These are phyloP conservation scores for Entoloma clypeatum DNA, from an alignment of 1,284 basidiomycete genomes.

Conservation along the genomic window DNA sequence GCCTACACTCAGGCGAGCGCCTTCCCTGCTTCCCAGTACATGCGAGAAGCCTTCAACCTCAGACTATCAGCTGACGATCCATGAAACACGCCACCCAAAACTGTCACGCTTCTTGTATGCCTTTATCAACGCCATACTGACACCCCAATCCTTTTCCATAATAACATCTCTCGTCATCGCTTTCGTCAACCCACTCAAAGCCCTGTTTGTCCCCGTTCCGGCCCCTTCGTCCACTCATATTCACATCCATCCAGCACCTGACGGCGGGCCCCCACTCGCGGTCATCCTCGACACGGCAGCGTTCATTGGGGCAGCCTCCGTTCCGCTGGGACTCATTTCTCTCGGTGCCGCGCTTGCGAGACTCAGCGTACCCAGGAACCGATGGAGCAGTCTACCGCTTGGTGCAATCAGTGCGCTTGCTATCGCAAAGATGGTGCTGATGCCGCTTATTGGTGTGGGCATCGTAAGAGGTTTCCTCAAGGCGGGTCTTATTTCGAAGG, in stretches of 20 bases:
- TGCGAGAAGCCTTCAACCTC: neutral
- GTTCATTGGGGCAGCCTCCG: constrained; percentile 70
- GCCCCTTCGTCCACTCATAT: constrained; percentile 28
- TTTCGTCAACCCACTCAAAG: constrained; percentile 65
- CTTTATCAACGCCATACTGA: constrained; percentile 43
- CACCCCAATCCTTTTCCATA: constrained; percentile 61
- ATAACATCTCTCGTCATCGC: constrained; percentile 65
- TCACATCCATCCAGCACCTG: constrained; percentile 61
- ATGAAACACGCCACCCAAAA: neutral
- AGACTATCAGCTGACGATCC: neutral
- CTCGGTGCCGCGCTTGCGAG: constrained; percentile 74
- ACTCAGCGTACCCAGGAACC: constrained; percentile 49
- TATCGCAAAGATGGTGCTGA: constrained; percentile 59
- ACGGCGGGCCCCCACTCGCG: constrained; percentile 71
- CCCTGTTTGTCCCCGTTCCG: constrained; percentile 57
- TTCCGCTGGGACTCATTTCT: constrained; percentile 71
- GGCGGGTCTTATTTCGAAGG: constrained; percentile 45
- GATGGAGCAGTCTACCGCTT: constrained; percentile 56
- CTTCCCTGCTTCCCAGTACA: neutral
- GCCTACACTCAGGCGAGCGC: neutral
- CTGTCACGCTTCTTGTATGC: neutral
- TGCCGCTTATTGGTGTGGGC: constrained; percentile 67
- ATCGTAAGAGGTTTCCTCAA: constrained; percentile 52
- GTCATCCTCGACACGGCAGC: constrained; percentile 61
- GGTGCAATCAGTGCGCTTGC: constrained; percentile 64